Conservation (phyloP, 495 filamentous ascomycete genomes). For the Penicillium macrosclerotiorum region DNA sequence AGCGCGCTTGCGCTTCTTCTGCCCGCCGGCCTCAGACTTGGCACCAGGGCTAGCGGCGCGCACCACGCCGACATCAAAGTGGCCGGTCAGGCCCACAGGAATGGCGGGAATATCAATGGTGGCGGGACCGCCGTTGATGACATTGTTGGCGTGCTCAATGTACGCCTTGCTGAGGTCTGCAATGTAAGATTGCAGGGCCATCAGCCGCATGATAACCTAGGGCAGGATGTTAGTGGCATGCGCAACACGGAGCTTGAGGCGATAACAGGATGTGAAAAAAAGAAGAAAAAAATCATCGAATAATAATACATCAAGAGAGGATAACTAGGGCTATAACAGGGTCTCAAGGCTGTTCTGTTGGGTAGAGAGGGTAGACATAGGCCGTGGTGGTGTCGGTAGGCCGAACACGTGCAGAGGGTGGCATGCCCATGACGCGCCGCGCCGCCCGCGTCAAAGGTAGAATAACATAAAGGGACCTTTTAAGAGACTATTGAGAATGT, state of each 20-base stretch:
- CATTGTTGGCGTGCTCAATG: slow-evolving; percentile 74
- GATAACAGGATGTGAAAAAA: too few relatives aligned
- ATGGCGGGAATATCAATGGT: slow-evolving; percentile 51
- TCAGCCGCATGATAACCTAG: slow-evolving; percentile 71
- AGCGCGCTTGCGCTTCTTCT: slow-evolving; percentile 82
- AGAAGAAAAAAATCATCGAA: too few relatives aligned
- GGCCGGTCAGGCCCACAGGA: slow-evolving; percentile 45
- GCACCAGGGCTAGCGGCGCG: slow-evolving; percentile 39
- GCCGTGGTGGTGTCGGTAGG: too few relatives aligned
- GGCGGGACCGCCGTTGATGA: slow-evolving; percentile 62
- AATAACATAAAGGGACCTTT: too few relatives aligned
- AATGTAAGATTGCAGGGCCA: slow-evolving; percentile 70
- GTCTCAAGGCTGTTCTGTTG: slow-evolving; percentile 1
- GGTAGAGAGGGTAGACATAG: too few relatives aligned
- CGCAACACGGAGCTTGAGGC: not conserved
- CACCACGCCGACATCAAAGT: slow-evolving; percentile 37
- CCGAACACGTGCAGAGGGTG: not conserved
- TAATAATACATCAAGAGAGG: too few relatives aligned
- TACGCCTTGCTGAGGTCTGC: slow-evolving; percentile 74
- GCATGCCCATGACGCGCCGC: not conserved
- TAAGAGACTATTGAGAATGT: not conserved
- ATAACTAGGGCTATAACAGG: too few relatives aligned
- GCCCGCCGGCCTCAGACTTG: slow-evolving; percentile 55
- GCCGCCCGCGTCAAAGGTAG: too few relatives aligned
- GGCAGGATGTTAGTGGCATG: not conserved